Base-by-base conservation (phyloP, 306 rosid species). In the Lathyrus oleraceus region DNA sequence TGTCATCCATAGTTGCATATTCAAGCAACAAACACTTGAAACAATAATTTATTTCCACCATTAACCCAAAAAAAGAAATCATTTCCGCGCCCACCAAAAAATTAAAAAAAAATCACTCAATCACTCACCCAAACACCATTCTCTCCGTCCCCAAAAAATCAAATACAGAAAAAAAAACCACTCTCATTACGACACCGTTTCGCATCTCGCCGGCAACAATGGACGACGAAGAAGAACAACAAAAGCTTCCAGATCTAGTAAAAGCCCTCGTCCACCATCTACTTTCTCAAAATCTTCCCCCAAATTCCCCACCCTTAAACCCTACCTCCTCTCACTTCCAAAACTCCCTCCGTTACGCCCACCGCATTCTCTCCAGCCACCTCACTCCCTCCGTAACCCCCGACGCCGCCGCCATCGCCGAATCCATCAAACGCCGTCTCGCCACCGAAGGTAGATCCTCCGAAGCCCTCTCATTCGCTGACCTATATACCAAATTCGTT, bases 211-310 rank as follows among this genome's bases (percentile, higher is more conserved):
- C 43, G 15, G 40, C 63, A 39, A 40, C 48, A 2, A 95, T 95
- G 96, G 92, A 89, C n/a, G 97, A 94, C 57, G 98, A 92, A 74
- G 97, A 89, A 58, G 96, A 91, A 35, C 87, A 78, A 61, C 96
- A 85, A 21, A 95, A 95, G 70, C 86, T 85, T 10, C 72, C 88
- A 69, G 96, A 95, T 91, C 99, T 95, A 79, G 81, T 91, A 20
- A 87, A 75, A 47, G 97, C 91, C 66, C 83, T 95, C 6, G 92
- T 95, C 30, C 81, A 83, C 8, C 96, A 96, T 2, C 56, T 94
- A 1, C 85, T 89, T 21, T 83, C 89, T 10, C 88, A 70, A 52
- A 86, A 78, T 36, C 61, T 57, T 54, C 81, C 80, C 48, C 70
- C 47, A 67, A 64, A 66, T 68, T 78, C 91, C 13, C 82, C 62